phyloP scores from a whole-genome alignment of 495 filamentous ascomycete species.

The Aspergillus diversus region DNA sequence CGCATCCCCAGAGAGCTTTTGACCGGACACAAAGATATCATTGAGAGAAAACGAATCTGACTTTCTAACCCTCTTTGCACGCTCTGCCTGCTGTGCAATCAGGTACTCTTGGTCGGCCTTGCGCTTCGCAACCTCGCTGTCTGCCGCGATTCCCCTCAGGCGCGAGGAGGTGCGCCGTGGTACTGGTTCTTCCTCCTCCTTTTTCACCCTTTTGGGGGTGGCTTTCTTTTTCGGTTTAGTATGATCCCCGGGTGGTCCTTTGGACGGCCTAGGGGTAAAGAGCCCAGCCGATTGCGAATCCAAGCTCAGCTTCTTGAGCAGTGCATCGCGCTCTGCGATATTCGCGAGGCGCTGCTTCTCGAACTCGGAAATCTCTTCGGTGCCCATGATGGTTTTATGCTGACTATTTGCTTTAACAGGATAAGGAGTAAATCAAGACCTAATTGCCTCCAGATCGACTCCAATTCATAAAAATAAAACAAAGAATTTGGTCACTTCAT shows the following conservation, averaged over 20 bases:
- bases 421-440: not conserved
- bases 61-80: conserved; percentile 71
- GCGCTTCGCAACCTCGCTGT: conserved; percentile 75
- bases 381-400: conserved; percentile 19
- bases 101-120: conserved; percentile 77
- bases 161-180: conserved; percentile 70
- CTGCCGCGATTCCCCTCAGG: conserved; percentile 65
- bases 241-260: conserved; percentile 26
- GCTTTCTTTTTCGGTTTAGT: conserved; percentile 53
- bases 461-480: not conserved
- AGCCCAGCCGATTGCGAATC: conserved; percentile 58
- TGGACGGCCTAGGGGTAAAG: conserved; percentile 44
- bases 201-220: conserved; percentile 50
- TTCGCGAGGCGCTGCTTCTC: conserved; percentile 71
- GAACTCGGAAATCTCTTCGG: conserved; percentile 61
- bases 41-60: conserved; percentile 71
- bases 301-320: conserved; percentile 61
- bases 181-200: conserved; percentile 46
- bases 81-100: conserved; percentile 60
- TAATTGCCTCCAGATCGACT: not conserved
- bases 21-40: conserved; percentile 79
- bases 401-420: too few relatives aligned
- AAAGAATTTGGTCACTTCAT: not conserved
- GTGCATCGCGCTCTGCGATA: conserved; percentile 72
- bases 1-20: conserved; percentile 55